These are phyloP conservation scores for Rhodotorula sp. DNA, from an alignment of 1,284 basidiomycete genomes.

Conservation along the genomic window DNA sequence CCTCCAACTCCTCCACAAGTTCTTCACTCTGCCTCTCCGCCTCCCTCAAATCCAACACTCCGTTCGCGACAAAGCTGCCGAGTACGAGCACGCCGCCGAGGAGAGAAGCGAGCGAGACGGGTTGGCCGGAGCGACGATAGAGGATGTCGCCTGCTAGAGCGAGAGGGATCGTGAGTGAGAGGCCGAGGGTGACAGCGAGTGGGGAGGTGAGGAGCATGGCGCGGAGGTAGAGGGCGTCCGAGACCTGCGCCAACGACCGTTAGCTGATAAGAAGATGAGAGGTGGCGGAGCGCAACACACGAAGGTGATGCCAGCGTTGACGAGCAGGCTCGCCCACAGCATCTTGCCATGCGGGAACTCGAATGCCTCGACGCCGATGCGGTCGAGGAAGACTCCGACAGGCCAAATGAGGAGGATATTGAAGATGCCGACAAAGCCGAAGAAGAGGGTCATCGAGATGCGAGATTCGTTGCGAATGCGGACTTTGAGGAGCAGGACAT, in stretches of 20 bases:
- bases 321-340: slow-evolving; percentile 64
- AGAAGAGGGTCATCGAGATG: slow-evolving; percentile 78
- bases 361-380: slow-evolving; percentile 70
- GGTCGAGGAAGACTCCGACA: slow-evolving; percentile 75
- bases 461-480: slow-evolving; percentile 74
- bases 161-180: slow-evolving; percentile 91
- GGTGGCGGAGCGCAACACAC: slow-evolving; percentile 45
- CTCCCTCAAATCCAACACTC: slow-evolving; percentile 31
- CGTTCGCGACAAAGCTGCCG: slow-evolving; percentile 35
- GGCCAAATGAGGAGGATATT: slow-evolving; percentile 82
- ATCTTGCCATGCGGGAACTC: slow-evolving; percentile 65
- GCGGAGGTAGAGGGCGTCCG: slow-evolving; percentile 44
- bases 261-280: slow-evolving; percentile 43
- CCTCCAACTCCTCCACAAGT: slow-evolving; percentile 2
- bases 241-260: slow-evolving; percentile 8
- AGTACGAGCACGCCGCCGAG: slow-evolving; percentile 35
- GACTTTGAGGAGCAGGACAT: slow-evolving; percentile 89
- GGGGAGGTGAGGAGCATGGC: slow-evolving; percentile 97
- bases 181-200: slow-evolving; percentile 80
- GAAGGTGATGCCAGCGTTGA: slow-evolving; percentile 60
- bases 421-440: slow-evolving; percentile 63
- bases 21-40: slow-evolving; percentile 22
- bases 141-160: slow-evolving; percentile 76
- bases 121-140: slow-evolving; percentile 56
- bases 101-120: slow-evolving; percentile 26